Conservation (phyloP, 2,329 filamentous ascomycete species). For the Endocalyx cinctus region DNA sequence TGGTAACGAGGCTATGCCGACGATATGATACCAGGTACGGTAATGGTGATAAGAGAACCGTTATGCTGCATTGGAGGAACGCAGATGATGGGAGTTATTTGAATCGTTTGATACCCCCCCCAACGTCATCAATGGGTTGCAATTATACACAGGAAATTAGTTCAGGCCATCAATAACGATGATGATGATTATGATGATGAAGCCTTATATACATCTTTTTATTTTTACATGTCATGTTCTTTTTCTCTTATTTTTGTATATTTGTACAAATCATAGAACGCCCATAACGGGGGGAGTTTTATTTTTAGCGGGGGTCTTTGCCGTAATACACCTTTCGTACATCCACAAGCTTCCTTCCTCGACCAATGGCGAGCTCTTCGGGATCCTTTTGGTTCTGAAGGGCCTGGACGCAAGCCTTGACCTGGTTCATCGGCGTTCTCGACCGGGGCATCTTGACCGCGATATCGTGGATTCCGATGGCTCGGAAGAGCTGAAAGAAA, state of each 20-base stretch:
- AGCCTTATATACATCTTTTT: too few relatives aligned
- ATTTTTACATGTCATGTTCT: not conserved
- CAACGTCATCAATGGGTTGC: too few relatives aligned
- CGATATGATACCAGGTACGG: too few relatives aligned
- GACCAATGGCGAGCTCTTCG: conserved; percentile 80
- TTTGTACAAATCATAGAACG: not conserved
- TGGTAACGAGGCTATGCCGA: too few relatives aligned
- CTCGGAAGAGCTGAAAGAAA: conserved; percentile 91
- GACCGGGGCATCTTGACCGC: conserved; percentile 77
- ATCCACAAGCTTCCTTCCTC: conserved; percentile 94
- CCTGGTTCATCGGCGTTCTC: conserved; percentile 95
- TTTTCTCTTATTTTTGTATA: not conserved
- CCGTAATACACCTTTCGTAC: conserved; percentile 97
- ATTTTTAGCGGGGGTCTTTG: conserved; percentile 51
- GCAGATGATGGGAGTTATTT: too few relatives aligned
- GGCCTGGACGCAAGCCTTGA: conserved; percentile 85
- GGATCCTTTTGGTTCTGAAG: conserved; percentile 80
- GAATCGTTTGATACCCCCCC: too few relatives aligned
- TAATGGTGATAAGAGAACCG: too few relatives aligned
- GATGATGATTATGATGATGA: too few relatives aligned
- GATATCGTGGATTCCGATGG: conserved; percentile 81
- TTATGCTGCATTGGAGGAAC: too few relatives aligned
- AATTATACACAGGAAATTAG: too few relatives aligned
- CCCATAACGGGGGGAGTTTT: not conserved
- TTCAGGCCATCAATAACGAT: too few relatives aligned